Base-by-base conservation (phyloP, 345 rosid genomes). In the Kandelia obovata region DNA sequence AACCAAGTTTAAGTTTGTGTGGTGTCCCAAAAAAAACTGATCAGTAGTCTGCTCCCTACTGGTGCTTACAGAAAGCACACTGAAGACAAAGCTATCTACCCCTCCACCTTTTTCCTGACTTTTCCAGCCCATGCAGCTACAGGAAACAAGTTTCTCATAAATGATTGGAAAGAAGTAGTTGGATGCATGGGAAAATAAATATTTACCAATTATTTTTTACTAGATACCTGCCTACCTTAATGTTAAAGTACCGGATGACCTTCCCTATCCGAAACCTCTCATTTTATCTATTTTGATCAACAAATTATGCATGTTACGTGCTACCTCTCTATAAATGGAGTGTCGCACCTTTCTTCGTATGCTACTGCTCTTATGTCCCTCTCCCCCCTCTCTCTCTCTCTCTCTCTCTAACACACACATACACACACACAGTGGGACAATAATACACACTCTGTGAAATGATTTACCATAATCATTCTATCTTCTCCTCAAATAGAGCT, bases 381-480 rank as follows among this genome's bases (percentile, higher is more conserved):
- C 37, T 9, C 37, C 37, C 37, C 37, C 9, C 35, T n/a, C n/a
- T n/a, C n/a, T 0, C 34, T 4, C 34, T 56, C 74, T 59, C 77
- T 30, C 72, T 68, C 59, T 65, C 69, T 31, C 34, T 4, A 31
- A 31, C 5, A 31, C 4, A 31, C 34, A 31, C 34, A 31, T 63
- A 63, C 76, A 63, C 72, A 5, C 74, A 56, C 51, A 34, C 71
- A 61, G 21, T 21, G 21, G 21, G 27, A 49, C 61, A 31, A 11
- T 39, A 9, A 39, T 11, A 39, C 46, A 43, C 49, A 43, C 49
- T 13, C 17, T 59, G 61, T 81, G 80, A 83, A 78, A 80, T 78
- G 79, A 77, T 56, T 25, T 68, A 82, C 34, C 77, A 70, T 75
- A 49, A 73, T 70, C 70, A 68, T 65, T 80, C 72, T 28, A 60